phyloP scores from a whole-genome alignment of 2,329 filamentous ascomycete genomes.

The Hymenoscyphus albidus region DNA sequence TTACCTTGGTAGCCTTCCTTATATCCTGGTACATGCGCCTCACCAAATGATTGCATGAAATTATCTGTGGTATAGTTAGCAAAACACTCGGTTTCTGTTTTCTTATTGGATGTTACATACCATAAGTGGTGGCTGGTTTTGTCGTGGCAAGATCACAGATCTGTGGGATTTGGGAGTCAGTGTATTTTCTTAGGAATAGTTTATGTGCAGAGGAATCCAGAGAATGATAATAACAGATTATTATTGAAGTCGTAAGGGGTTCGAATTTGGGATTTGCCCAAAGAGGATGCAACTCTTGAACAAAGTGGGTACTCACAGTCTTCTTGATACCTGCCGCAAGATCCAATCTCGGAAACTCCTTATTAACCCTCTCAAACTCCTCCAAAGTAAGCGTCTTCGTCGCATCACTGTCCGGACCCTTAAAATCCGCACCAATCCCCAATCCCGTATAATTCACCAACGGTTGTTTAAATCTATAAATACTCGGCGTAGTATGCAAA shows the following conservation, averaged over 20 bases:
- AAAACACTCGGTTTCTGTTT: neutral
- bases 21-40: neutral
- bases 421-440: slow-evolving; percentile 7
- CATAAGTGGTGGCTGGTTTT: neutral
- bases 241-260: no score
- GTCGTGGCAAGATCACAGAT: neutral
- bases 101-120: neutral
- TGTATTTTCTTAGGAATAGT: no score
- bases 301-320: slow-evolving; percentile 25
- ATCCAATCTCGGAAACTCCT: slow-evolving; percentile 33
- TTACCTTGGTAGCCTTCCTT: neutral
- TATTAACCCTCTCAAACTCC: slow-evolving; percentile 29
- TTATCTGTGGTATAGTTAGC: neutral
- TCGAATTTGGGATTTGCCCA: no score
- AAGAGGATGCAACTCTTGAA: no score
- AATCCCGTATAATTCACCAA: slow-evolving; percentile 32
- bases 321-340: slow-evolving; percentile 34
- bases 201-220: no score
- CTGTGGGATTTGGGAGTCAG: no score
- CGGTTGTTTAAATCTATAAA: slow-evolving; percentile 41
- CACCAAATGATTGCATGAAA: neutral
- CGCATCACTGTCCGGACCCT: slow-evolving; percentile 25
- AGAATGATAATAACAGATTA: no score
- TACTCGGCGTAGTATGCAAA: slow-evolving; percentile 39
- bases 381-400: slow-evolving; percentile 26